Conservation (phyloP, 2,329 filamentous ascomycete genomes). For the Aspergillus jensenii region DNA sequence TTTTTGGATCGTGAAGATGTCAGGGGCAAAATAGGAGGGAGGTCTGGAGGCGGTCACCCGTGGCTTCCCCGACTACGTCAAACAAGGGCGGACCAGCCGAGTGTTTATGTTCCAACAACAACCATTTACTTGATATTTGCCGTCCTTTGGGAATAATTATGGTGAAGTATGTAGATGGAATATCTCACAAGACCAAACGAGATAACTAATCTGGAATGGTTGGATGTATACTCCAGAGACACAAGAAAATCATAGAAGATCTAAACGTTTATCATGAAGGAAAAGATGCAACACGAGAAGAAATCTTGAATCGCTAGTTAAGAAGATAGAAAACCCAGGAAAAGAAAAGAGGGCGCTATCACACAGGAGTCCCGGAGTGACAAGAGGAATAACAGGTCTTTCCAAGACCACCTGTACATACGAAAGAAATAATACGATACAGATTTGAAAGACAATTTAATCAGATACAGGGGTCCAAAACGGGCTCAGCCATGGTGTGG, state of each 20-base stretch:
- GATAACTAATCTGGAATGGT: neutral
- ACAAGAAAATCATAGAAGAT: neutral
- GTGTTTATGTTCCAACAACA: neutral
- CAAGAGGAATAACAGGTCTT: slow-evolving; percentile 13
- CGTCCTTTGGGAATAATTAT: neutral
- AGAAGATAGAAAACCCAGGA: neutral
- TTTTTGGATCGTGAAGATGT: neutral
- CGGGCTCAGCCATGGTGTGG: slow-evolving; percentile 21
- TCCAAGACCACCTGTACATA: slow-evolving; percentile 20
- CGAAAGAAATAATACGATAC: slow-evolving; percentile 27
- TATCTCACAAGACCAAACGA: neutral
- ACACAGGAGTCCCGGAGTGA: slow-evolving; percentile 12
- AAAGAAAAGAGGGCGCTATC: slow-evolving; percentile 22
- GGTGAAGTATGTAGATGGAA: neutral
- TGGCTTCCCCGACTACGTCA: neutral
- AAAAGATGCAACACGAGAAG: neutral
- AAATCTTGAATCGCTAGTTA: slow-evolving; percentile 3
- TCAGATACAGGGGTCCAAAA: slow-evolving; percentile 20
- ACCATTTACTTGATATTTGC: neutral
- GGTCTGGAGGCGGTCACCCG: slow-evolving; percentile 2
- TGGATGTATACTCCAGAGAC: neutral
- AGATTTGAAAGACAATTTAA: slow-evolving; percentile 21
- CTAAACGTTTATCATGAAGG: neutral
- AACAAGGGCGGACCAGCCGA: neutral
- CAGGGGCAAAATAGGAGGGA: slow-evolving; percentile 1